phyloP scores from a whole-genome alignment of 768 basidiomycete species.

The Kondoa malvinella region DNA sequence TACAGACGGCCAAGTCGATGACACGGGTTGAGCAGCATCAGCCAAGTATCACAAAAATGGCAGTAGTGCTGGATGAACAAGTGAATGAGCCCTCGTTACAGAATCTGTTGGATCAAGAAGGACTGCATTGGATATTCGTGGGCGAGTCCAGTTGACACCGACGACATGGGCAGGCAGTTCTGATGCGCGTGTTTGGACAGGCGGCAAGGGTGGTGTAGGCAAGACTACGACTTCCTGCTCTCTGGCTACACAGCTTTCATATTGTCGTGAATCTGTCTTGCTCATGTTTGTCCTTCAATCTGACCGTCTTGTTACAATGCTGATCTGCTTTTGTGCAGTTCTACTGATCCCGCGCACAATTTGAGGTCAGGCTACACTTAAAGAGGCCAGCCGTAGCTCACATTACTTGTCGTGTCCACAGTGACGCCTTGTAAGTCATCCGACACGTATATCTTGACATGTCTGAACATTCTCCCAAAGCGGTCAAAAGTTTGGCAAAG shows the following conservation, averaged over 20 bases:
- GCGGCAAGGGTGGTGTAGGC: slow-evolving; percentile 97
- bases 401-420: not conserved
- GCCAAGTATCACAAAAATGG: not conserved
- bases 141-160: slow-evolving; percentile 48
- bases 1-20: no score
- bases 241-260: slow-evolving; percentile 85
- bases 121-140: slow-evolving; percentile 95
- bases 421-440: not conserved
- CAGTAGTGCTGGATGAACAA: not conserved
- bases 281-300: slow-evolving; percentile 49
- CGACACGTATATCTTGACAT: not conserved
- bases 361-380: slow-evolving; percentile 37
- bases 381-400: no score
- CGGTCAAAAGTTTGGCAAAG: slow-evolving; percentile 97
- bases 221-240: slow-evolving; percentile 98
- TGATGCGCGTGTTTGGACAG: no score
- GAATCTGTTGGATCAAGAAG: slow-evolving; percentile 82
- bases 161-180: not conserved
- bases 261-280: slow-evolving; percentile 80
- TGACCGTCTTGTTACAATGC: not conserved
- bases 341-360: slow-evolving; percentile 99
- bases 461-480: no score
- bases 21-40: no score
- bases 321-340: slow-evolving; percentile 29
- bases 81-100: slow-evolving; percentile 62